Base-by-base conservation (phyloP, 2,329 filamentous ascomycete species). In the Sporothrix sp. region DNA sequence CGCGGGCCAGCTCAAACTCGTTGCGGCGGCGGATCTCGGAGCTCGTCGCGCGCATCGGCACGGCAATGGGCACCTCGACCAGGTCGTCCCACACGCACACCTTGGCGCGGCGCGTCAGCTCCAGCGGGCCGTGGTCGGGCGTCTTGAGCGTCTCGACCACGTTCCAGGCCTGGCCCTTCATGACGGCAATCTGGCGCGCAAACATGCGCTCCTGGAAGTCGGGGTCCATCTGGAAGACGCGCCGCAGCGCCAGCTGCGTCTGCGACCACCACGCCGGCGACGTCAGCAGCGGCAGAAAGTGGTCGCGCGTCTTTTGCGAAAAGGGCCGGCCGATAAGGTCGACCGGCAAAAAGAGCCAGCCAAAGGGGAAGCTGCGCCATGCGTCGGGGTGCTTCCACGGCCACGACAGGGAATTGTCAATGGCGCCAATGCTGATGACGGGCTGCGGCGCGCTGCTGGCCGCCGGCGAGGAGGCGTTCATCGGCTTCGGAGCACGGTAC, bases 121-220 rank as follows among this genome's bases (percentile, higher is more conserved):
- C 93, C 16, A 98, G 72, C 0, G 93, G 93, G 0, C 93, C 93
- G 62, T 97, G 91, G 62, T 97, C 93, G 1, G 81, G 74, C 16
- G 86, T 86, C 66, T 98, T 98, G 54, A 98, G 75, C 0, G 93
- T 96, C 70, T 98, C 93, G 4, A 98, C 93, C 0, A 98, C 93
- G 63, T 98, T 98, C 89, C 93, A 98, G 1, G 93, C 93, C 64
- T 98, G 93, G 10, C 93, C 93, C 68, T 98, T 98, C 88, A 98
- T 95, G 53, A 98, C 93, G 1, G 93, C 91, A 55, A 98, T 94
- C 63, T 98, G 93, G 58, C 87, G 82, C n/a, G 88, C 88, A 68
- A 95, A 98, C 93, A 98, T 98, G 67, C 87, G 85, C 69, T 98
- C 93, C 65, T 97, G 88, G 66, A 98, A 98, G 67, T 98, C 93